Percentiles rank a stretch among this genome's conserved stretches.
Evolutionary conservation across 2,329 filamentous ascomycete genomes (phyloP).

Genomic region (Penicillium sp.): DNA sequence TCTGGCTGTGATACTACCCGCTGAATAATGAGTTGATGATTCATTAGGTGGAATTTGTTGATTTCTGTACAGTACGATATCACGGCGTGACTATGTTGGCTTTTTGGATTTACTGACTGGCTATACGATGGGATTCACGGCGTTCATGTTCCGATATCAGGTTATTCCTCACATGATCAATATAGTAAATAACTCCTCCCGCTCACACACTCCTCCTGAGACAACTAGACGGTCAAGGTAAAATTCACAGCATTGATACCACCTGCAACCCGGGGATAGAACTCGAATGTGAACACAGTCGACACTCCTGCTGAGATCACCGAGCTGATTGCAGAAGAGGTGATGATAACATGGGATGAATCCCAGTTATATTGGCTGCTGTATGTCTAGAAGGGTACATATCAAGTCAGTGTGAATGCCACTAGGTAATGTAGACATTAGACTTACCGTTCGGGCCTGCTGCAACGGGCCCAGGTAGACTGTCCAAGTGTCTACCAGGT

Average conservation of each 20-base stretch:
- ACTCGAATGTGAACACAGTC: conserved; percentile 59
- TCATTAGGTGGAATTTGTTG: not conserved
- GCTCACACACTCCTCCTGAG: not conserved
- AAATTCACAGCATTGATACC: conserved; percentile 55
- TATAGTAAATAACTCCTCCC: not conserved
- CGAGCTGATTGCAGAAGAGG: conserved; percentile 48
- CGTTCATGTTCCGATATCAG: not conserved
- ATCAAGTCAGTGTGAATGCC: not conserved
- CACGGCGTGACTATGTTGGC: not conserved
- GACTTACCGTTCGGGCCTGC: conserved; percentile 46
- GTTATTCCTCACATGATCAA: not conserved
- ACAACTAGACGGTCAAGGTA: conserved; percentile 47
- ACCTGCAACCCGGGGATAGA: conserved; percentile 54
- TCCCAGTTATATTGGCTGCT: conserved; percentile 58
- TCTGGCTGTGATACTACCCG: not conserved
- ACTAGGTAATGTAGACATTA: not conserved
- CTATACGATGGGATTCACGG: not conserved
- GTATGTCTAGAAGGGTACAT: conserved; percentile 48
- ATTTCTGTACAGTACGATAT: not conserved
- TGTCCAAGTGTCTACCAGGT: conserved; percentile 62
- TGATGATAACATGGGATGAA: conserved; percentile 52
- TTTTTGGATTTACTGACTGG: not conserved
- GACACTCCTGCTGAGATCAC: conserved; percentile 52
- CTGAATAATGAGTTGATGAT: conserved; percentile 6
- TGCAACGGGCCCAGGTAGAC: conserved; percentile 57